Percentiles rank a stretch among this genome's conserved stretches.
Conservation (phyloP, 371 early-diverging fungal species). For the Paramicrosporidium saccamoebae region DNA sequence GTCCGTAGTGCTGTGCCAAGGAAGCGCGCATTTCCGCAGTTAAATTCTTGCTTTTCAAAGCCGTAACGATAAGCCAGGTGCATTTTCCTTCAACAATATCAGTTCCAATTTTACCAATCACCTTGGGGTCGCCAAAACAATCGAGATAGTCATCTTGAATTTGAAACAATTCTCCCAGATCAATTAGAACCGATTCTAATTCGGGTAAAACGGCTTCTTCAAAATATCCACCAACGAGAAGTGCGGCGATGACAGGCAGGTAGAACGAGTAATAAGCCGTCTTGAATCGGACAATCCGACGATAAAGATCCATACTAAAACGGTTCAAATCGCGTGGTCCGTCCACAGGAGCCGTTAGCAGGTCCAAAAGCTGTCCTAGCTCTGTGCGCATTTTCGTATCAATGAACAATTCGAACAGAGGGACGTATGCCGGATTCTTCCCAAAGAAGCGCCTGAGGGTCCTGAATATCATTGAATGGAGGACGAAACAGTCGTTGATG, state of each 20-base stretch:
- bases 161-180: constrained; percentile 86
- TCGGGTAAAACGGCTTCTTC: too few relatives aligned
- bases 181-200: constrained; percentile 46
- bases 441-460: constrained; percentile 71
- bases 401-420: constrained; percentile 65
- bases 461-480: constrained; percentile 58
- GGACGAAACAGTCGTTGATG: constrained; percentile 76
- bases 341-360: constrained; percentile 82
- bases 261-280: constrained; percentile 97
- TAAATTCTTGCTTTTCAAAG: constrained; percentile 22
- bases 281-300: constrained; percentile 79
- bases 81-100: constrained; percentile 96
- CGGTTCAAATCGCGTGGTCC: constrained; percentile 48
- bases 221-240: constrained; percentile 54
- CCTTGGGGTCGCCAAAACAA: constrained; percentile 56
- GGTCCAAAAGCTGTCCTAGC: constrained; percentile 80
- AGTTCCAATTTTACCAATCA: constrained; percentile 89
- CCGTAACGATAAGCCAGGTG: constrained; percentile 80
- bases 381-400: constrained; percentile 83
- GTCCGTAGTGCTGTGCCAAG: constrained; percentile 70
- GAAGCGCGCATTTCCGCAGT: constrained; percentile 39
- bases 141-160: constrained; percentile 87
- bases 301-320: constrained; percentile 64
- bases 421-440: constrained; percentile 35
- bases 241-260: constrained; percentile 73